Conservation (phyloP, 352 stramenopile genomes). For the Pythium insidiosum region DNA sequence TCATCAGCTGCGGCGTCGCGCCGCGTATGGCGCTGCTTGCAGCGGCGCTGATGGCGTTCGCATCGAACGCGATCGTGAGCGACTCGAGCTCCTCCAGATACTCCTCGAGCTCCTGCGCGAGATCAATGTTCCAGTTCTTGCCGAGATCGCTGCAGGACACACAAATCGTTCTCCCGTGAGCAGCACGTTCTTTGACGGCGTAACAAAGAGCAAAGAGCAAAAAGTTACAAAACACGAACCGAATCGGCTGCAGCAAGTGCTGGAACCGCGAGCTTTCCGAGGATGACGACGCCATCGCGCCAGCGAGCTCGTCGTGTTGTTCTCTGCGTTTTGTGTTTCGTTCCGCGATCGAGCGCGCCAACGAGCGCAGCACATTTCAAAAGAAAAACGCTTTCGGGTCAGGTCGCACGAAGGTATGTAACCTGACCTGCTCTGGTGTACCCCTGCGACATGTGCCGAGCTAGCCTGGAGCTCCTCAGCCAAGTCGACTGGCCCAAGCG, state of each 20-base stretch:
- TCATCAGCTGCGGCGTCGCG: conserved; percentile 32
- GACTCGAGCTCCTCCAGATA: conserved; percentile 86
- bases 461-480: too few species aligned
- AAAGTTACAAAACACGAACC: conserved; percentile 43
- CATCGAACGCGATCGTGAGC: conserved; percentile 61
- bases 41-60: conserved; percentile 22
- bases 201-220: neutral
- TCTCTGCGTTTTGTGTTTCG: too few species aligned
- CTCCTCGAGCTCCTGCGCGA: conserved; percentile 85
- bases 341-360: too few species aligned
- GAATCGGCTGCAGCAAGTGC: conserved; percentile 82
- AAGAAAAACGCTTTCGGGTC: too few species aligned
- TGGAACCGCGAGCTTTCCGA: conserved; percentile 55
- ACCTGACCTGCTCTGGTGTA: too few species aligned
- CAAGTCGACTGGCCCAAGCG: too few species aligned
- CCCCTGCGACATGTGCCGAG: too few species aligned
- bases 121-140: conserved; percentile 89
- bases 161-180: neutral
- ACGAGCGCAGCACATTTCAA: too few species aligned
- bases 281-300: too few species aligned
- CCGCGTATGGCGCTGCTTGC: too few species aligned
- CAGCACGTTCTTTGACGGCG: neutral
- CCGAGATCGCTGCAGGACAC: conserved; percentile 62
- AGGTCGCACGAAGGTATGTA: too few species aligned
- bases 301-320: too few species aligned